Base-by-base conservation (phyloP, 139 green algal species). In the Edaphochlamys debaryana region DNA sequence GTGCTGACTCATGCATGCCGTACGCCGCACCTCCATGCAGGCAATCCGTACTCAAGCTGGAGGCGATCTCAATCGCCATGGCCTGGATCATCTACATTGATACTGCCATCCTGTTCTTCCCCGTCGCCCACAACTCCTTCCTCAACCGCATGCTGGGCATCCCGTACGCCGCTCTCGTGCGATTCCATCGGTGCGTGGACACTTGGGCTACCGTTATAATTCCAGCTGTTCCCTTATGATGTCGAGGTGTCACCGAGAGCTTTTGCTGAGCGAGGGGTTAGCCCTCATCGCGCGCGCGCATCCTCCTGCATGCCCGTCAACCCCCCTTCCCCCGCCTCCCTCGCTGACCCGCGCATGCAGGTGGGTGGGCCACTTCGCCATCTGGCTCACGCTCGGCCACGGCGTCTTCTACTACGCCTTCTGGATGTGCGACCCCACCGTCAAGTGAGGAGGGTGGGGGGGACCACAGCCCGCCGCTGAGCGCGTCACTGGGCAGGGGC, bases 71-170 rank as follows among this genome's bases (percentile, higher is more conserved):
- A n/a, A n/a, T n/a, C n/a, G n/a, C 82, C 6, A 73, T 84, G 30
- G 50, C 74, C 6, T 80, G 67, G 67, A 52, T 71, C 36, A 69
- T 71, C 30, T 75, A 66, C 25, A 66, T 76, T 22, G 71, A 87
- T 38, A 80, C 81, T 30, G 67, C 81, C 38, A 67, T 88, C n/a
- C 69, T 88, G 38, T 85, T 88, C 42, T 88, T 79, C 84, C 84
- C 84, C 23, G 62, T 88, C 20, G 56, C 76, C 13, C 79, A 80
- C 54, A 81, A 67, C 68, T 54, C 32, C 68, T 88, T 88, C 60
- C 76, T 88, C 56, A 68, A 88, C 76, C 64, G 41, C 41, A 56
- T 88, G n/a, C 63, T 88, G n/a, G 72, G 84, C 54, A 70, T 62
- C 22, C 34, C 69, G 50, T 88, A 80, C 74, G 40, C 68, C n/a